These are phyloP conservation scores for Penicillium hordei DNA, from an alignment of 2,329 filamentous ascomycete genomes.

Conservation along the genomic window DNA sequence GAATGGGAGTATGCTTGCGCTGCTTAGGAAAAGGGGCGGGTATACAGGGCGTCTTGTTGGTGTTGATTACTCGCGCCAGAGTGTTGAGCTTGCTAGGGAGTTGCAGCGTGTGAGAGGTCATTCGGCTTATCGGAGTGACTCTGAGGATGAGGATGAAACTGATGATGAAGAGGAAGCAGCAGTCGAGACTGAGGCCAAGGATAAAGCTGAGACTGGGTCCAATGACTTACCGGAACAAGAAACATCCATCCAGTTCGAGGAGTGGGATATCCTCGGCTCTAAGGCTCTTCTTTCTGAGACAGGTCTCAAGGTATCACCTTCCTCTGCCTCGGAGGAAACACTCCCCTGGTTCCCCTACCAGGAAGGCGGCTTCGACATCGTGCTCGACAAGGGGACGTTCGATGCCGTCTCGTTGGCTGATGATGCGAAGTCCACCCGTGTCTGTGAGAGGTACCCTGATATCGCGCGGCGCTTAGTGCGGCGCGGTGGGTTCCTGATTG, in stretches of 20 bases:
- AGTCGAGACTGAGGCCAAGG: conserved; percentile 26
- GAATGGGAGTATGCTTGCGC: conserved; percentile 87
- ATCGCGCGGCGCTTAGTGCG: conserved; percentile 69
- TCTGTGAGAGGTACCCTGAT: conserved; percentile 73
- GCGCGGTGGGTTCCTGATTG: conserved; percentile 69
- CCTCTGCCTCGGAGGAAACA: not conserved
- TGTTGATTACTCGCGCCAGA: conserved; percentile 80
- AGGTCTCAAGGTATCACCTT: conserved; percentile 30
- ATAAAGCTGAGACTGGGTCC: not conserved
- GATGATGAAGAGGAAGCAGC: conserved; percentile 45
- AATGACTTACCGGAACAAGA: not conserved
- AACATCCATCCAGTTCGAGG: conserved; percentile 49
- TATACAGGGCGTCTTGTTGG: conserved; percentile 74
- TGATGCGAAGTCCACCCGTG: conserved; percentile 46
- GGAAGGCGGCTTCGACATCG: conserved; percentile 72
- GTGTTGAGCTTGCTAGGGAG: conserved; percentile 69
- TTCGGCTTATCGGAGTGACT: conserved; percentile 36
- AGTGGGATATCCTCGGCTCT: conserved; percentile 64
- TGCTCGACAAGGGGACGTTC: conserved; percentile 98
- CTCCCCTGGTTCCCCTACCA: conserved; percentile 43
- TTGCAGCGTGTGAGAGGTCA: conserved; percentile 51
- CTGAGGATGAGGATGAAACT: conserved; percentile 49
- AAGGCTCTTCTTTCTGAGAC: conserved; percentile 30
- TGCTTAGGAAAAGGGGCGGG: conserved; percentile 63
- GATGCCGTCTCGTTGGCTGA: conserved; percentile 79